Percentiles rank a stretch among this genome's conserved stretches.
phyloP scores from a whole-genome alignment of 805 yeast genomes.

The Metschnikowia dekortorum region DNA sequence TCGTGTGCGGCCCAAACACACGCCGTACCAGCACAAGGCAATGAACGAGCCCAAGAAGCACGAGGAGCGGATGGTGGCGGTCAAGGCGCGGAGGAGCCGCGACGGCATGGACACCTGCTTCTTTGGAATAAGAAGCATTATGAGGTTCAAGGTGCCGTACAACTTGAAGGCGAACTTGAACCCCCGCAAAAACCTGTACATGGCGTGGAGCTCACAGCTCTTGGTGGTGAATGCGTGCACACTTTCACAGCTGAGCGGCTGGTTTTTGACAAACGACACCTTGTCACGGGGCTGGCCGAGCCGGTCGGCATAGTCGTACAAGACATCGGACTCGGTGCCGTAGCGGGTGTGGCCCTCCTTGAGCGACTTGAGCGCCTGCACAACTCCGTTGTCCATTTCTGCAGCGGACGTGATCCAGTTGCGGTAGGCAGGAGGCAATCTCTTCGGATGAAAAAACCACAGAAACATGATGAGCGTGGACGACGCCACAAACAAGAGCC shows the following conservation, averaged over 20 bases:
- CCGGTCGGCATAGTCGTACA: constrained; percentile 28
- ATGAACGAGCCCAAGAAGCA: constrained; percentile 41
- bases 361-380: constrained; percentile 28
- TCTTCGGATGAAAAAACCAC: constrained; percentile 37
- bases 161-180: constrained; percentile 36
- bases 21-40: constrained; percentile 43
- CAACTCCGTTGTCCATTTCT: constrained; percentile 40
- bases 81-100: constrained; percentile 20
- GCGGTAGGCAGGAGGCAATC: constrained; percentile 41
- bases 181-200: constrained; percentile 42
- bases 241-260: constrained; percentile 37
- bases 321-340: constrained; percentile 31
- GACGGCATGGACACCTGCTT: constrained; percentile 11
- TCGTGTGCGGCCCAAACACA: constrained; percentile 40
- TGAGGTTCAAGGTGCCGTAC: constrained; percentile 38
- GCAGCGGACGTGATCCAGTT: constrained; percentile 50
- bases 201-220: constrained; percentile 44
- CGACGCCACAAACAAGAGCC: constrained; percentile 24
- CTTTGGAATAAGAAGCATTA: constrained; percentile 24
- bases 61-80: constrained; percentile 36
- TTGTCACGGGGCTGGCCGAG: constrained; percentile 29
- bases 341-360: constrained; percentile 29
- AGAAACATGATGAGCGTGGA: constrained; percentile 33
- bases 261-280: constrained; percentile 24
- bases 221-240: constrained; percentile 37